Percentiles rank a stretch among this genome's conserved stretches.
These are phyloP conservation scores for Beauveria varroae DNA, from an alignment of 2,329 filamentous ascomycete genomes.

Conservation along the genomic window DNA sequence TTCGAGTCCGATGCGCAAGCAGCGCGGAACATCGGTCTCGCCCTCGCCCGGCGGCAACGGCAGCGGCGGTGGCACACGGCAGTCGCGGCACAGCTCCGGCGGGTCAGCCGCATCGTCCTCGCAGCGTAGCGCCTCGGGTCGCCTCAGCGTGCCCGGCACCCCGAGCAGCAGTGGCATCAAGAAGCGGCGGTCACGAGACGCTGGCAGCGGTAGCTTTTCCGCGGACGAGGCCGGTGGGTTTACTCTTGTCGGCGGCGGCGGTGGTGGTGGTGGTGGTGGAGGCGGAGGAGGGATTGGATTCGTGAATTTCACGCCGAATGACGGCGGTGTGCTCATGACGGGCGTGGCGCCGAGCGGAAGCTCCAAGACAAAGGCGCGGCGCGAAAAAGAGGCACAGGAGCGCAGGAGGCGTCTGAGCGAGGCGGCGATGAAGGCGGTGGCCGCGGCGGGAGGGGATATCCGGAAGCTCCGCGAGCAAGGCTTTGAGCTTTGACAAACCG, in stretches of 20 bases:
- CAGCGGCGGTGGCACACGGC: constrained; percentile 12
- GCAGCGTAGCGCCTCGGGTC: constrained; percentile 28
- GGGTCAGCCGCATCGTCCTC: constrained; percentile 25
- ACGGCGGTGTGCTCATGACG: constrained; percentile 71
- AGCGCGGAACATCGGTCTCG: constrained; percentile 31
- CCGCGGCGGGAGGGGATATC: constrained; percentile 63
- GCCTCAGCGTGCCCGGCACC: constrained; percentile 30
- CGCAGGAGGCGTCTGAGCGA: constrained; percentile 61
- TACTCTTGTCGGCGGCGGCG: constrained; percentile 20
- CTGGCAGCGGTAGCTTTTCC: constrained; percentile 19
- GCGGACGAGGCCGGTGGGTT: constrained; percentile 16
- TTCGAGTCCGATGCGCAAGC: constrained; percentile 35
- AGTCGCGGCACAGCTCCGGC: constrained; percentile 32
- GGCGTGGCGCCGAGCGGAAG: constrained; percentile 89
- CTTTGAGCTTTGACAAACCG: constrained; percentile 30
- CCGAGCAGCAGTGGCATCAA: constrained; percentile 27
- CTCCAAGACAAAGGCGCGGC: constrained; percentile 86
- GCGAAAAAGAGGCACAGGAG: constrained; percentile 82
- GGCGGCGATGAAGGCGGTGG: constrained; percentile 60
- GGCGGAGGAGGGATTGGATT: constrained; percentile 44
- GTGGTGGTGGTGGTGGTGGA: constrained; percentile 13
- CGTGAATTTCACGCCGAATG: constrained; percentile 82
- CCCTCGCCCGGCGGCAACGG: constrained; percentile 18
- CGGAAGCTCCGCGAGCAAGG: constrained; percentile 44
- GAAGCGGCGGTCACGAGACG: constrained; percentile 31